Evolutionary conservation across 768 basidiomycete species (phyloP), one percentile per base, ranked within the genome.

Genomic region (Hericium rajendrae): DNA sequence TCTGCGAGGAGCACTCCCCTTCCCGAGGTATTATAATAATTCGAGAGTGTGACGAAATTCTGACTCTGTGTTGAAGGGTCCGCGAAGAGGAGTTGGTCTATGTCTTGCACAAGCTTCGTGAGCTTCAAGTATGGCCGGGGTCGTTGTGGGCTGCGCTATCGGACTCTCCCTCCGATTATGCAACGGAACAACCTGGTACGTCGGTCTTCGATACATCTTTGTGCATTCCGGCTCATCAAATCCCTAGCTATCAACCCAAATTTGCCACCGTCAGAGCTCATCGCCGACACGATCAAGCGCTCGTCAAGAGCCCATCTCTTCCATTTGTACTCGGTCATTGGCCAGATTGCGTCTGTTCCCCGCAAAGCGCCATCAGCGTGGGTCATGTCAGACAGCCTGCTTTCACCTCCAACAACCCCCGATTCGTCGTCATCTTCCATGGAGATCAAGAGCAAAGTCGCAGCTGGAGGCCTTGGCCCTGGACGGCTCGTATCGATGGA

Each of bases 41-140:
- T 41, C 54, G n/a, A 9, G 53, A 20, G 38, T 41, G 11, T 38
- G 40, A 12, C 16, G 11, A 52, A 10, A 2, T 32, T 51, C 38
- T 38, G n/a, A 46, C 40, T 57, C 49, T 37, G 0, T 43, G n/a
- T 20, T 22, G 4, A 57, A 94, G 94, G 55, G 81, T 83, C 0
- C 79, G 91, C 24, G 93, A 97, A 69, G 92, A 95, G 63, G 95
- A 97, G 64, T 67, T 98, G 13, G 68, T 94, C 1, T 95, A 94
- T 66, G 79, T 93, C 26, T 71, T 97, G 12, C 81, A 81, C 43
- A 89, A 91, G 60, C 72, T 97, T n/a, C 73, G 82, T 12, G 77
- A 79, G 38, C 72, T 94, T 20, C 76, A 76, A n/a, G 71, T 97
- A 10, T 88, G 83, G 82, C 74, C 83, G 12, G 88, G 88, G 2